Base-by-base conservation (phyloP, 2,329 filamentous ascomycete species). In the Ascomycota sp. region DNA sequence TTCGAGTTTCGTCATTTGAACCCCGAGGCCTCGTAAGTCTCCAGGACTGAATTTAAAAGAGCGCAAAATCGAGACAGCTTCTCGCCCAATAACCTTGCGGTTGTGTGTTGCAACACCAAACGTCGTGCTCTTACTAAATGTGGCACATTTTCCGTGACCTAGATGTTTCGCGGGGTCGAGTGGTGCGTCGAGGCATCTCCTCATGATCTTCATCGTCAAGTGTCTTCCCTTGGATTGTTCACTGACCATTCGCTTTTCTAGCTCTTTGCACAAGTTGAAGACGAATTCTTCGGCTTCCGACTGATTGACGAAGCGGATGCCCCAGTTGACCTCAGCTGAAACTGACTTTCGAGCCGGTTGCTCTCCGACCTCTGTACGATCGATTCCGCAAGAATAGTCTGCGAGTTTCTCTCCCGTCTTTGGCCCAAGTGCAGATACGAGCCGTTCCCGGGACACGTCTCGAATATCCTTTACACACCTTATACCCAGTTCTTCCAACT, bases 281-380 rank as follows among this genome's bases (percentile, higher is more conserved):
- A 95, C 66, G 50, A 98, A 98, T 41, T 91, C 81, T 38, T 95
- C 86, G 0, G 83, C 84, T 53, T 98, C 86, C n/a, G 70, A 66
- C 47, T 93, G 82, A 38, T 68, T 91, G 43, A 89, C 72, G 49
- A 98, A 98, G 6, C 89, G 74, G 36, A 98, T 92, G 3, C 91
- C 89, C 89, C 89, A 98, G 45, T 89, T 98, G 40, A 98, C 82
- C 50, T 98, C 89, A 1, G 86, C 86, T 2, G 89, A 95, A 0
- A 98, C 82, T 0, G 86, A 95, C 49, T 95, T 98, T 35, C 89
- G 73, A 11, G 81, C 62, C 0, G 76, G 70, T 46, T 91, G 78
- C 37, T 86, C 78, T 26, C 84, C 86, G 6, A 95, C 81, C 51
- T 92, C 82, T 2, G 72, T 64, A 33, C 64, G 67, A 53, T 98